A percentile compares a stretch with the other conserved stretches of the same genome.
Evolutionary conservation across 495 filamentous ascomycete species (phyloP).

Genomic region (Daldinia loculata): DNA sequence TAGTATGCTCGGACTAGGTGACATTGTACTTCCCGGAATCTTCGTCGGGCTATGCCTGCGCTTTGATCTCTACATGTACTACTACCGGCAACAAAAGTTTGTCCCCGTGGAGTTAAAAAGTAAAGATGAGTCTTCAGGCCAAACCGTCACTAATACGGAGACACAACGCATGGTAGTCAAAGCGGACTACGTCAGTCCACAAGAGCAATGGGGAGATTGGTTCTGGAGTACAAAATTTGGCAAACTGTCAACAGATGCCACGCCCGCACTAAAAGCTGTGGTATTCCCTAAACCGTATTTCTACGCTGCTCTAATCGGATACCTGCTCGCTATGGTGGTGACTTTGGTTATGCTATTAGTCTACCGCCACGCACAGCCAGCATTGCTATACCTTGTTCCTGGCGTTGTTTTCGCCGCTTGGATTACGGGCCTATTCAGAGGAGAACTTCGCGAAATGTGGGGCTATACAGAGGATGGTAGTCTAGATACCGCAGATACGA

Average conservation of each 20-base stretch:
- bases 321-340: conserved; percentile 77
- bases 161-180: conserved; percentile 55
- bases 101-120: conserved; percentile 49
- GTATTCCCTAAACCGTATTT: conserved; percentile 90
- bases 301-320: conserved; percentile 78
- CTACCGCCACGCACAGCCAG: conserved; percentile 85
- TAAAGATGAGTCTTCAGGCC: conserved; percentile 49
- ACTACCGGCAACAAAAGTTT: conserved; percentile 60
- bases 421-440: conserved; percentile 75
- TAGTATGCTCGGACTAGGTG: conserved; percentile 91
- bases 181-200: conserved; percentile 65
- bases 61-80: conserved; percentile 88
- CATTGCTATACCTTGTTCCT: conserved; percentile 91
- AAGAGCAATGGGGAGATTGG: conserved; percentile 81
- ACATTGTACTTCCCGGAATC: conserved; percentile 94
- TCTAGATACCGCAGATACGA: conserved; percentile 56
- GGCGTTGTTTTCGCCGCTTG: conserved; percentile 79
- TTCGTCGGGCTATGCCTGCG: conserved; percentile 87
- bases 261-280: conserved; percentile 54
- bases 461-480: conserved; percentile 78
- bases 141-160: conserved; percentile 42
- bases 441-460: conserved; percentile 80
- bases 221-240: conserved; percentile 72
- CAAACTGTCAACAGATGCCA: conserved; percentile 49
- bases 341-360: conserved; percentile 82